Conservation (phyloP, 208 protist genomes). For the Acanthamoeba lenticulata region DNA sequence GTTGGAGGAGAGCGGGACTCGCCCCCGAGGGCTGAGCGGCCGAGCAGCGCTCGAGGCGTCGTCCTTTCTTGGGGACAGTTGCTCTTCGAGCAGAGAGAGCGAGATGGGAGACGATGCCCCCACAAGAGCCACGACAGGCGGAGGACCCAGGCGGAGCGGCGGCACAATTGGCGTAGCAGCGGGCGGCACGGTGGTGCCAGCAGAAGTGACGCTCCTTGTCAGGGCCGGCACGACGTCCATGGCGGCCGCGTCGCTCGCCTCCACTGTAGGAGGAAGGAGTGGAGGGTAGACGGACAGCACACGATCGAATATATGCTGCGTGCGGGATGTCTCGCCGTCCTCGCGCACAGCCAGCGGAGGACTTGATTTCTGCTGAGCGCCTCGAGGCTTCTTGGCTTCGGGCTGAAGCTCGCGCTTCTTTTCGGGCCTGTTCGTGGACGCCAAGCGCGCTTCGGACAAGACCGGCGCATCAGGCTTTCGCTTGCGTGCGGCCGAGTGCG, state of each 20-base stretch:
- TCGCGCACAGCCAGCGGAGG: neutral
- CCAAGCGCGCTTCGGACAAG: neutral
- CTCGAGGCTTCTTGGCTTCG: neutral
- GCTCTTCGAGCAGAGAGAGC: neutral
- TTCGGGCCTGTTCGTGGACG: neutral
- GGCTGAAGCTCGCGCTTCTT: neutral
- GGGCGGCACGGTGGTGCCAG: neutral
- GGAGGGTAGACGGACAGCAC: neutral
- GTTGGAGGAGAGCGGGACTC: neutral
- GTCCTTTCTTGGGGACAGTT: neutral
- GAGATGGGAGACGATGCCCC: neutral
- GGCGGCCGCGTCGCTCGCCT: neutral
- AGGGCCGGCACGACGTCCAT: neutral
- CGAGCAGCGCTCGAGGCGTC: neutral
- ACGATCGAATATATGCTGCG: neutral
- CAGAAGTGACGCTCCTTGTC: neutral
- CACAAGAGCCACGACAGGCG: neutral
- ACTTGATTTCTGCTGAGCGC: neutral
- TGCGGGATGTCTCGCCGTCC: neutral
- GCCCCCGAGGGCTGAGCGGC: conserved; percentile 7
- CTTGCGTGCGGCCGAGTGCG: neutral
- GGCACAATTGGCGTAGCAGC: neutral
- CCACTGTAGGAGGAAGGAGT: neutral
- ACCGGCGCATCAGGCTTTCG: neutral
- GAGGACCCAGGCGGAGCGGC: neutral